Evolutionary conservation across 1,284 basidiomycete species (phyloP), one percentile per base, ranked within the genome.

Genomic region (Ceratobasidium sp.): DNA sequence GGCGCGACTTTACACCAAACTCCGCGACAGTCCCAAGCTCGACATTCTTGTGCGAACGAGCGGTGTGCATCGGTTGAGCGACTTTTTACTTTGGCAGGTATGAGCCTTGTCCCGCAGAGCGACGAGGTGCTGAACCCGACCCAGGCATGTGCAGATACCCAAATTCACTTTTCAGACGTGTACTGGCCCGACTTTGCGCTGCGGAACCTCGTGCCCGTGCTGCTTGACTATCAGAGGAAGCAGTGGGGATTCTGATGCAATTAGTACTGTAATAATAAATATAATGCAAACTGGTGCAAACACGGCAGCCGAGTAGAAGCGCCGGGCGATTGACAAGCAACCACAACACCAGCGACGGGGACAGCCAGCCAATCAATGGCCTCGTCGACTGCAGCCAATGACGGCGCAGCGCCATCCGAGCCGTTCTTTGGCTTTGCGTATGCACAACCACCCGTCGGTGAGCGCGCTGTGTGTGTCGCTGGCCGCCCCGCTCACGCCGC

Each of bases 171-270:
- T 82, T 88, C 91, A n/a, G 83, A 90, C 41, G 89, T 89, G 0
- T 97, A 92, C 81, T 99, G 98, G 98, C 98, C 98, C 0, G 91
- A 96, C 74, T 98, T 98, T 81, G 94, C 96, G 1, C 81, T 98
- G 5, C 85, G 88, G 71, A 94, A 99, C 79, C 89, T 98, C 80
- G 82, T 96, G 27, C 93, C 94, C 0, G 90, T 98, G 75, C 81
- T 98, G 19, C 84, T 98, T 22, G 89, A 92, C 63, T 98, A 92
- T 83, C 96, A 98, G 81, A 86, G 89, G 56, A 90, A 90, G 79
- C 82, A 86, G n/a, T 93, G 89, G 89, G 68, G 68, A 7, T 71
- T 71, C 43, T 71, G 31, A 46, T 34, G 34, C 34, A 34, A 34
- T 34, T 34, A 3, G 34, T 34, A 34, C n/a, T 43, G 41, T 43